Conservation (phyloP, 768 basidiomycete species). For the Porpolomopsis calyptriformis region DNA sequence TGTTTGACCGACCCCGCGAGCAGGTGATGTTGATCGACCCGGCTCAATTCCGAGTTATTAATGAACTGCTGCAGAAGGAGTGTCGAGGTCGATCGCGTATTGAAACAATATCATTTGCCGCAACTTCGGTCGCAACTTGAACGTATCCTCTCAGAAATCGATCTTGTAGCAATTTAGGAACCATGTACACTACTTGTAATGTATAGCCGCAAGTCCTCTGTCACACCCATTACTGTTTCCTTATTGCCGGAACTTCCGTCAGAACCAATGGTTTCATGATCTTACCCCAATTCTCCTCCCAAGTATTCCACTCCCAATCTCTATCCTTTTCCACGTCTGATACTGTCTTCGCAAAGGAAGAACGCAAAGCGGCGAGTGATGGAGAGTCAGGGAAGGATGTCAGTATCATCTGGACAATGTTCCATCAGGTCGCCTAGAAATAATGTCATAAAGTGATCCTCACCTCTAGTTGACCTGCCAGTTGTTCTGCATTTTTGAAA, state of each 20-base stretch:
- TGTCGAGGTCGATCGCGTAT: conserved; percentile 80
- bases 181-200: no score
- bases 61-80: conserved; percentile 84
- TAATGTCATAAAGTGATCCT: conserved; percentile 10
- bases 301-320: conserved; percentile 56
- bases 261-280: conserved; percentile 52
- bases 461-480: conserved; percentile 68
- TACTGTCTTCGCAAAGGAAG: conserved; percentile 32
- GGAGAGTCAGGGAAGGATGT: conserved; percentile 47
- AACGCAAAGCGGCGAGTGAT: conserved; percentile 40
- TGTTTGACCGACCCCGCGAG: neutral
- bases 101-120: conserved; percentile 71
- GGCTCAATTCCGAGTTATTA: conserved; percentile 78
- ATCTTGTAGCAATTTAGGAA: no score
- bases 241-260: conserved; percentile 9
- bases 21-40: conserved; percentile 92
- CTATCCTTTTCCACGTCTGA: conserved; percentile 19
- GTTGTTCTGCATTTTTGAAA: conserved; percentile 55
- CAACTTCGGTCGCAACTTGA: conserved; percentile 31
- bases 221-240: conserved; percentile 1
- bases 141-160: neutral
- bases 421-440: neutral
- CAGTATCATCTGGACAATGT: conserved; percentile 38
- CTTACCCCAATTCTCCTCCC: conserved; percentile 80
- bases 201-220: neutral